phyloP scores from a whole-genome alignment of 108 stramenopile species.

The Cyclotella atomus region DNA sequence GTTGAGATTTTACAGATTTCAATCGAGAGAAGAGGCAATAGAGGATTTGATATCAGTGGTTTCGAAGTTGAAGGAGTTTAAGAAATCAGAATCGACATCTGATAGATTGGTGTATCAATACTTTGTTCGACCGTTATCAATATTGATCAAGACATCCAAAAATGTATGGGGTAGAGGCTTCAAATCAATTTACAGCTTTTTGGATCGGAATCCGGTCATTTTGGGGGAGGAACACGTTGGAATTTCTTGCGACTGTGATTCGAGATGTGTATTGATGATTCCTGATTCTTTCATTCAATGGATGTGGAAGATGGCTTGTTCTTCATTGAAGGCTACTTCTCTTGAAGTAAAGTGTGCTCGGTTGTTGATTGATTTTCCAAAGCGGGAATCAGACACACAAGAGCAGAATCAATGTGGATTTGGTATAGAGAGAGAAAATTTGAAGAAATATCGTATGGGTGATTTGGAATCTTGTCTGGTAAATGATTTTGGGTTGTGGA shows the following conservation, averaged over 20 bases:
- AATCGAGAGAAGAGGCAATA: conserved; percentile 30
- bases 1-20: conserved; percentile 12
- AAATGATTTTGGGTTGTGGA: conserved; percentile 44
- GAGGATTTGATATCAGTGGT: conserved; percentile 27
- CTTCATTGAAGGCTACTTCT: conserved; percentile 5
- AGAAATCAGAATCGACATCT: conserved; percentile 6
- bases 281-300: conserved; percentile 36
- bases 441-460: conserved; percentile 28
- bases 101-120: conserved; percentile 11
- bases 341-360: conserved; percentile 16
- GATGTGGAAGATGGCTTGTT: conserved; percentile 49
- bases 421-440: conserved; percentile 9
- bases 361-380: conserved; percentile 19
- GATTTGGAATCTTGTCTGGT: conserved; percentile 32
- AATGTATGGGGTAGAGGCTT: conserved; percentile 15
- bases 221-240: background rate
- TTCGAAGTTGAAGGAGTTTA: conserved; percentile 16
- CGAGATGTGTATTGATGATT: conserved; percentile 2
- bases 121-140: conserved; percentile 30
- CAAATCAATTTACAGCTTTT: conserved; percentile 9
- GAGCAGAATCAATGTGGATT: background rate
- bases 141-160: conserved; percentile 17
- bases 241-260: conserved; percentile 3
- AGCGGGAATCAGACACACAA: background rate
- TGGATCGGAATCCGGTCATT: conserved; percentile 26